These are phyloP conservation scores for Alternaria triticina DNA, from an alignment of 2,329 filamentous ascomycete genomes.

Conservation along the genomic window DNA sequence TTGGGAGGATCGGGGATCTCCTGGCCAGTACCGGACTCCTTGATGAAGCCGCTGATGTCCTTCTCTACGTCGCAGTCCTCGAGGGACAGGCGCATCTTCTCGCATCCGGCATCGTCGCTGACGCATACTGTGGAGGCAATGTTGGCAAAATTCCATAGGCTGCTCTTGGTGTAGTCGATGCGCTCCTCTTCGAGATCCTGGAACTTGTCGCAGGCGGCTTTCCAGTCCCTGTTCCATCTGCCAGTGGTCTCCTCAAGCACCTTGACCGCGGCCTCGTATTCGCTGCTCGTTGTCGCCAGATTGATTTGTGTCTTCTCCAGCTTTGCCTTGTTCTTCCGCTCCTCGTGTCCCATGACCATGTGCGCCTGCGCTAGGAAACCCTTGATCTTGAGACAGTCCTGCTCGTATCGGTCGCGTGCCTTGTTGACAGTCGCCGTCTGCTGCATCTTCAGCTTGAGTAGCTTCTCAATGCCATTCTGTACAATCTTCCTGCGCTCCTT, in stretches of 20 bases:
- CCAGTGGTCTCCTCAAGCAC: conserved; percentile 92
- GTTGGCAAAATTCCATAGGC: conserved; percentile 97
- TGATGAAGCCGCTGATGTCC: conserved; percentile 89
- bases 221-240: conserved; percentile 98
- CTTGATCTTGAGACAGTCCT: conserved; percentile 98
- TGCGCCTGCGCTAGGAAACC: conserved; percentile 97
- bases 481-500: conserved; percentile 98
- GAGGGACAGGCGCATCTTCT: conserved; percentile 90
- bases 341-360: conserved; percentile 99
- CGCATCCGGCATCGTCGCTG: conserved; percentile 89
- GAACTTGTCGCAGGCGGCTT: conserved; percentile 95
- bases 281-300: conserved; percentile 85
- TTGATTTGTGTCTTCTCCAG: conserved; percentile 98
- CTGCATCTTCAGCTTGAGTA: conserved; percentile 90
- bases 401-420: conserved; percentile 93
- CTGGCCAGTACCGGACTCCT: conserved; percentile 86
- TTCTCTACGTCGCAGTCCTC: conserved; percentile 97
- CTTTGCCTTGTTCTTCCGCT: conserved; percentile 98
- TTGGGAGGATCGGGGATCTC: conserved; percentile 97
- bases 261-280: conserved; percentile 94
- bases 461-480: conserved; percentile 89
- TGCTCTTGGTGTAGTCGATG: conserved; percentile 96
- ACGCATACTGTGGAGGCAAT: conserved; percentile 97
- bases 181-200: conserved; percentile 98
- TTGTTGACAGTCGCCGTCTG: conserved; percentile 94